Base-by-base conservation (phyloP, 495 filamentous ascomycete genomes). In the Penicillium paradoxum region DNA sequence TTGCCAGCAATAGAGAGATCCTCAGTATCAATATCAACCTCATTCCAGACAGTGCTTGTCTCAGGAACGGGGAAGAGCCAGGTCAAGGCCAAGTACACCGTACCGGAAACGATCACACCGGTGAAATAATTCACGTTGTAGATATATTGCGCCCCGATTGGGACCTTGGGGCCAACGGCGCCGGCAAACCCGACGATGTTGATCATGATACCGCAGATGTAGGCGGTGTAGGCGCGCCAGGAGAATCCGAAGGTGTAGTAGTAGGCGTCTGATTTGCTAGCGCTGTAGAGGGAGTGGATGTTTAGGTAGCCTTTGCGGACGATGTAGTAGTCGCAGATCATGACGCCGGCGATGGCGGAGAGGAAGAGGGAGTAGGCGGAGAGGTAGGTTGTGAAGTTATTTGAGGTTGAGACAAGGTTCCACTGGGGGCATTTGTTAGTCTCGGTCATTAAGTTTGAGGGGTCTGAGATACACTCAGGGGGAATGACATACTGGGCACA, bases 311-410 rank as follows among this genome's bases (percentile, higher is more conserved):
- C 91, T 27, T 79, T 81, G 52, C 90, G 88, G 17, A 96, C 89
- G 52, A 89, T 56, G 70, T 96, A 97, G 76, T 96, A 97, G 70
- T 97, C 91, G 66, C 74, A 83, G 62, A 90, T 77, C 64, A 97
- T 93, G 50, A 95, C 89, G 15, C 91, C 91, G 13, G 90, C 91
- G 59, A 97, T 93, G 33, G 89, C 89, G 41, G 87, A 91, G 21
- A 97, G 82, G 73, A 97, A 97, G 54, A 97, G 88, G n/a, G 88
- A 90, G 74, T 97, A 96, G 21, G 91, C 87, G 11, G 88, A 92
- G 5, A 97, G 84, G 60, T 96, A 97, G 39, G 88, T 91, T n/a
- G 87, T 91, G 75, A 97, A 97, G 65, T 87, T 83, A 71, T 95
- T 96, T n/a, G 82, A 79, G 6, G 76, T 71, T 0, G 79, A 83